These are phyloP conservation scores for Knoxdaviesia capensis DNA, from an alignment of 2,329 filamentous ascomycete species.

Conservation along the genomic window DNA sequence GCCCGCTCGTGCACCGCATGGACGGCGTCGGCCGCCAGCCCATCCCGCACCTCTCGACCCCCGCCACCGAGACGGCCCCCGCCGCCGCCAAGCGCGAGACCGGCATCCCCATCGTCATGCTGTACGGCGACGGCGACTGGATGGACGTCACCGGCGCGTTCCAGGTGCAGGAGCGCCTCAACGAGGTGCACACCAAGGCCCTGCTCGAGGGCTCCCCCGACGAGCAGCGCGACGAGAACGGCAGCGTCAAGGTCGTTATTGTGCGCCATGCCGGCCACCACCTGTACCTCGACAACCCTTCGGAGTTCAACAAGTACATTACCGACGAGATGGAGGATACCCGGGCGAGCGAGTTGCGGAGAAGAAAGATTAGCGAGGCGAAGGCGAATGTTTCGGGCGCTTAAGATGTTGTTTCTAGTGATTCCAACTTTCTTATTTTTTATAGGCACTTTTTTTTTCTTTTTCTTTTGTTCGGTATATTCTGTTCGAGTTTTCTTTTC, in stretches of 20 bases:
- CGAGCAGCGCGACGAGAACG: conserved; percentile 53
- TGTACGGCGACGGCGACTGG: conserved; percentile 98
- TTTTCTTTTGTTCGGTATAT: not conserved
- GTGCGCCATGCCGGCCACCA: conserved; percentile 43
- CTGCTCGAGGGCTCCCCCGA: conserved; percentile 43
- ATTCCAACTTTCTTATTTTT: not conserved
- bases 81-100: conserved; percentile 22
- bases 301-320: conserved; percentile 34
- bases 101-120: conserved; percentile 68
- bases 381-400: not conserved
- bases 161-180: conserved; percentile 61
- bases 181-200: conserved; percentile 39
- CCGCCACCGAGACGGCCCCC: conserved; percentile 9
- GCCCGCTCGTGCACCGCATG: conserved; percentile 72
- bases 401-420: not conserved
- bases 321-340: conserved; percentile 33
- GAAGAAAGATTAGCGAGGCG: not conserved
- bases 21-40: conserved; percentile 65
- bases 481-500: not conserved
- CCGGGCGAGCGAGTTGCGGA: conserved; percentile 9
- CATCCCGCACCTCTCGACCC: conserved; percentile 9
- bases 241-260: conserved; percentile 63
- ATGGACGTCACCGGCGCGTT: conserved; percentile 86
- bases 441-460: not conserved
- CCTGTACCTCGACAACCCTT: conserved; percentile 37